Base-by-base conservation (phyloP, 768 basidiomycete genomes). In the Rhizopogon rudus region DNA sequence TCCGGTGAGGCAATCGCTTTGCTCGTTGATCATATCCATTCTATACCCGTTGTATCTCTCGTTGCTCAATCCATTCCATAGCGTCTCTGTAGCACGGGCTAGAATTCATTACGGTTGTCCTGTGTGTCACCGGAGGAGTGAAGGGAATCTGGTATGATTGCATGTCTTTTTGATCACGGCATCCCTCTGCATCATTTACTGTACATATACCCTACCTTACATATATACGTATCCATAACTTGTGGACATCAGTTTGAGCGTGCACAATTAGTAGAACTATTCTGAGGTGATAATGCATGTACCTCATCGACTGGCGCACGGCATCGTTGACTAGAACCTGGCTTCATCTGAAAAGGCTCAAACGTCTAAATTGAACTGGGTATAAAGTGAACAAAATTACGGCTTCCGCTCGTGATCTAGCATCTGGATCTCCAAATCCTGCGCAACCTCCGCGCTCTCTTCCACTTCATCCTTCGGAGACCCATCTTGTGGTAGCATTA, bases 1-100 rank as follows among this genome's bases (percentile, higher is more conserved):
- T 73, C 84, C 55, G 91, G 92, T 35, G 82, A 87, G 39, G 94
- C 94, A 0, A 93, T 98, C 57, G 80, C 80, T 33, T 65, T 99
- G 53, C 78, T 99, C 28, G 94, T 98, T 14, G 87, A 98, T 60
- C 93, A 98, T 64, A 90, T 91, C 1, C 91, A 98, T 66, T 96
- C 96, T 13, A 98, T 99, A 65, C 93, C 95, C 4, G 96, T 94
- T n/a, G n/a, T n/a, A n/a, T n/a, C n/a, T 9, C 39, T 33, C 10
- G 40, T 25, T 44, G 54, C 53, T 66, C 44, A 63, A 52, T 44
- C 51, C 56, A 16, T 55, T 20, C 57, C 22, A 4, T 52, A 91
- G 89, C 58, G 86, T 89, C 39, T 84, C 89, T 4, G 80, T 86
- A 61, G 77, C 92, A 22, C 79, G 85, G 20, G 78, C 84, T 25